Conservation (phyloP, 2,329 filamentous ascomycete species). For the Botryotinia globosa region DNA sequence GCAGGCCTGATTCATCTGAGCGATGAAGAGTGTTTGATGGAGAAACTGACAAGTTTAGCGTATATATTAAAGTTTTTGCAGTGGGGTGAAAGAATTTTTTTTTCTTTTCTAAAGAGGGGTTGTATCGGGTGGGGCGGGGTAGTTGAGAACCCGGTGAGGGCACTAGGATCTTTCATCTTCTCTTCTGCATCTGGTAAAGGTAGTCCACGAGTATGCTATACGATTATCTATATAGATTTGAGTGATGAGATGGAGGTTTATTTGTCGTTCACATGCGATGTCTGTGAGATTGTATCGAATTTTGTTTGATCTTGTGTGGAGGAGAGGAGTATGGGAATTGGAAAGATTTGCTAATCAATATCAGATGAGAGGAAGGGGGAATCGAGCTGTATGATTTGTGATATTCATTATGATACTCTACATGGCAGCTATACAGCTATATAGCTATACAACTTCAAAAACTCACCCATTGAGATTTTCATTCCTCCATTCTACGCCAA, state of each 20-base stretch:
- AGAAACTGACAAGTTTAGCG: accelerated
- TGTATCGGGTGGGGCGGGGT: not conserved
- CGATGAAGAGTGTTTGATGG: not conserved
- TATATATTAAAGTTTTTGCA: no score
- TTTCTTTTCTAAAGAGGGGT: no score
- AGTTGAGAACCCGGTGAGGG: not conserved
- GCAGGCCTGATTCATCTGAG: constrained; percentile 2
- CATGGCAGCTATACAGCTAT: not conserved
- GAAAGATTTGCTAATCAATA: not conserved
- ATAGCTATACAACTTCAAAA: not conserved
- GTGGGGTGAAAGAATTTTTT: not conserved
- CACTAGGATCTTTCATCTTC: not conserved
- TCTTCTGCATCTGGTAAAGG: not conserved
- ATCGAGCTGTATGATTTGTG: not conserved
- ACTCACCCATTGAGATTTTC: not conserved
- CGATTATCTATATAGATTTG: not conserved
- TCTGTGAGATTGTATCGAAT: not conserved
- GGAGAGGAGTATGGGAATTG: not conserved
- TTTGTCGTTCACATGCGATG: not conserved
- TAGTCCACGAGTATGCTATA: not conserved
- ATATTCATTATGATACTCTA: not conserved
- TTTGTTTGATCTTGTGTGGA: not conserved
- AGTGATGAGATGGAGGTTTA: not conserved
- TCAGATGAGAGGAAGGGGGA: not conserved
- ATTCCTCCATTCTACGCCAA: not conserved